A percentile compares a stretch with the other conserved stretches of the same genome.
Evolutionary conservation across 257 asterid genomes (phyloP).

Genomic region (Lycium ferocissimum): DNA sequence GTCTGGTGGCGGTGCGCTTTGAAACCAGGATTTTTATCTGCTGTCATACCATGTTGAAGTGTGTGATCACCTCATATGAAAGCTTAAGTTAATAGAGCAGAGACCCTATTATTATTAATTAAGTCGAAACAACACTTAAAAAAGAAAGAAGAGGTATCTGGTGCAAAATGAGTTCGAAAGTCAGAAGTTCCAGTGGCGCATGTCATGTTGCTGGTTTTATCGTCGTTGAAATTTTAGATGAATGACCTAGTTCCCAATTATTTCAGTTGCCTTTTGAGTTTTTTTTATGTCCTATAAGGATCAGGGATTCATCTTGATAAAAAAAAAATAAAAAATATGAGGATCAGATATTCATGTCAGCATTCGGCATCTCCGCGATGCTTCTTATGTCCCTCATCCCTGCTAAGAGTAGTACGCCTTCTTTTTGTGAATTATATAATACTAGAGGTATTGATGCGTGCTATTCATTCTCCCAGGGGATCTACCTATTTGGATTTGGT

Average conservation of each 20-base stretch:
- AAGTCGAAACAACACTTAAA: not conserved
- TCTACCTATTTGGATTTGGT: slow-evolving; percentile 51
- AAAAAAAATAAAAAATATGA: not conserved
- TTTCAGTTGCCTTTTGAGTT: not conserved
- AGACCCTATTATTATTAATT: not conserved
- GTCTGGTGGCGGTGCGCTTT: not conserved
- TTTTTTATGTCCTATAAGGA: slow-evolving; percentile 6
- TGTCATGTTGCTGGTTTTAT: slow-evolving; percentile 13
- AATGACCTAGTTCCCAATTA: not conserved
- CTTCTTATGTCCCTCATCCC: slow-evolving; percentile 6
- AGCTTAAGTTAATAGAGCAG: not conserved
- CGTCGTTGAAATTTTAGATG: not conserved
- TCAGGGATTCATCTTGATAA: not conserved
- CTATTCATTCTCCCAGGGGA: slow-evolving; percentile 37
- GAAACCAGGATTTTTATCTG: slow-evolving; percentile 5
- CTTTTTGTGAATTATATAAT: slow-evolving; percentile 1
- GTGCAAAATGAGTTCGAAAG: slow-evolving; percentile 4
- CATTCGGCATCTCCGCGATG: not conserved
- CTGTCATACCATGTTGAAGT: not conserved
- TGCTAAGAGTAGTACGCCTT: not conserved
- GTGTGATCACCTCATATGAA: not conserved
- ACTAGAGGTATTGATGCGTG: slow-evolving; percentile 5
- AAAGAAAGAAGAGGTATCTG: not conserved
- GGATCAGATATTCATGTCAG: not conserved
- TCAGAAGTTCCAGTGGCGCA: not conserved